Evolutionary conservation across 192 early-diverging fungal genomes (phyloP).

Genomic region (Coemansia sp.): DNA sequence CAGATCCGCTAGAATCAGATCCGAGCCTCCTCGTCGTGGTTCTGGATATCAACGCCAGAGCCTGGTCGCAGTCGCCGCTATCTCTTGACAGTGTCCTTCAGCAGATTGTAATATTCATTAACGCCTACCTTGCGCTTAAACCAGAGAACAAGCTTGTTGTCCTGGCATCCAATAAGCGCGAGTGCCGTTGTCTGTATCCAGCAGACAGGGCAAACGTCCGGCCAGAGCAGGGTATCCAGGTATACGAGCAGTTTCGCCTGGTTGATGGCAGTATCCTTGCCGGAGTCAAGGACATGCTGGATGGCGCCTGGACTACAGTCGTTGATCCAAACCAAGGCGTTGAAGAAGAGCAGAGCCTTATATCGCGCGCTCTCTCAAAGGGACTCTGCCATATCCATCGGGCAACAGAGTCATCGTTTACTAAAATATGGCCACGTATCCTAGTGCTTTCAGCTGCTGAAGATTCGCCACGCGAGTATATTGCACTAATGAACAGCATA

Average conservation of each 20-base stretch:
- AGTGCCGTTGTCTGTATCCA: constrained; percentile 44
- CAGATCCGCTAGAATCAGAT: constrained; percentile 54
- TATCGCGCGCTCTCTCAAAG: constrained; percentile 46
- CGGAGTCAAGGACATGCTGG: constrained; percentile 24
- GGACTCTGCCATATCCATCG: constrained; percentile 50
- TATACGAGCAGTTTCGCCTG: constrained; percentile 49
- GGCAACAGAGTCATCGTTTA: constrained; percentile 3
- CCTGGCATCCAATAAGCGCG: constrained; percentile 55
- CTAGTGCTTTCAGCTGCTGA: constrained; percentile 81
- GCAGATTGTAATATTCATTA: constrained; percentile 82
- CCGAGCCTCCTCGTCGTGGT: constrained; percentile 77
- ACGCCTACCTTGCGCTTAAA: constrained; percentile 87
- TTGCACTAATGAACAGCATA: constrained; percentile 97
- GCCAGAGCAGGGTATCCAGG: constrained; percentile 27
- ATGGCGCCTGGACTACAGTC: background rate
- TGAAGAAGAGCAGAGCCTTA: constrained; percentile 26
- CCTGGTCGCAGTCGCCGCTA: constrained; percentile 63
- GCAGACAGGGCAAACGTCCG: constrained; percentile 1
- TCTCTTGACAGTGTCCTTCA: constrained; percentile 66
- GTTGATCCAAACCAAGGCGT: constrained; percentile 1
- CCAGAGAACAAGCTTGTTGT: constrained; percentile 86
- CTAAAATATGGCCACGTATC: constrained; percentile 66
- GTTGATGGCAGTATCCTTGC: constrained; percentile 36
- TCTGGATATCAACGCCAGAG: constrained; percentile 76
- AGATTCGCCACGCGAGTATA: constrained; percentile 86